Base-by-base conservation (phyloP, 495 filamentous ascomycete species). In the Articulospora tetracladia region DNA sequence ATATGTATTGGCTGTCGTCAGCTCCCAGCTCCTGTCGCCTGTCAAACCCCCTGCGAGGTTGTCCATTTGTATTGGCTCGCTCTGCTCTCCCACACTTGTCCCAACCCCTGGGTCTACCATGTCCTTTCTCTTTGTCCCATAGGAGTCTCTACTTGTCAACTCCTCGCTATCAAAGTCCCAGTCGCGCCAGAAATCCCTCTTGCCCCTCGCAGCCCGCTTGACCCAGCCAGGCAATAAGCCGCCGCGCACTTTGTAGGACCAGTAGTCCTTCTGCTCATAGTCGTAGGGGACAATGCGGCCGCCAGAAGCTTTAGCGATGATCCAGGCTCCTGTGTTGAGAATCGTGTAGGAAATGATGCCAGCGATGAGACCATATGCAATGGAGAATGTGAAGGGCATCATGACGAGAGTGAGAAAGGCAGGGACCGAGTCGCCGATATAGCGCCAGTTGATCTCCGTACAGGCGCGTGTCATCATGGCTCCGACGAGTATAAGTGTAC, bases 301-400 rank as follows among this genome's bases (percentile, higher is more conserved):
- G 0, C 80, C 76, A 2, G 84, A 86, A 12, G 69, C 67, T 70
- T 81, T 80, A 70, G 85, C 82, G 53, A 93, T 74, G 41, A 88
- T 13, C 82, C 83, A 91, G 0, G 84, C 81, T 26, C 78, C 66
- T 1, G 74, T 75, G 71, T 93, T 93, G 61, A 93, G 72, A 44
- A 84, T 66, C 55, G 85, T 84, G 67, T 93, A 93, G 58, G 84
- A 79, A 57, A 86, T 76, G 66, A 93, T 90, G 41, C 90, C 90
- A 2, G 61, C 51, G 47, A 69, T 69, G 15, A 91, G 78, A 23
- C 89, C 89, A 68, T 92, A 87, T 17, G 88, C 87, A 65, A 92
- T 91, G 48, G 84, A 66, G 70, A 90, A 91, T 22, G 88, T 92
- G 74, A 92, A 92, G n/a, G 89, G 89, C 90, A 93, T 93, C 66